These are phyloP conservation scores for Diaporthe nobilis DNA, from an alignment of 2,329 filamentous ascomycete species.

Conservation along the genomic window DNA sequence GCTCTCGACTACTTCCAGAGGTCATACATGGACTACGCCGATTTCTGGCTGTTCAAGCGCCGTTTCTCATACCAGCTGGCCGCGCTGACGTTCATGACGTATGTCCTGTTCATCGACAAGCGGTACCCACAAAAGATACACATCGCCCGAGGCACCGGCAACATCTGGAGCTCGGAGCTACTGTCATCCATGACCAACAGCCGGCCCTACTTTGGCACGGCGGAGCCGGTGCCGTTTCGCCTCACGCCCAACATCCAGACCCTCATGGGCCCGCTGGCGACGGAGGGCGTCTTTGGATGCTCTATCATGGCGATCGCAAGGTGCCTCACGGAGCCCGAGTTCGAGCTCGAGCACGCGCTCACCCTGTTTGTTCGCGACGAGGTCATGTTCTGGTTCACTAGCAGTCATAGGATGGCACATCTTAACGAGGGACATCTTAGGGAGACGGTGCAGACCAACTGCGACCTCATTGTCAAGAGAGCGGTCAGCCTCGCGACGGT, in stretches of 20 bases:
- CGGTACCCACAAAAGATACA: conserved; percentile 96
- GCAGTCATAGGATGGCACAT: conserved; percentile 73
- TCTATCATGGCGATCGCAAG: conserved; percentile 96
- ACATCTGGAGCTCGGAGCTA: conserved; percentile 96
- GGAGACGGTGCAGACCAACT: conserved; percentile 77
- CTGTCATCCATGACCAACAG: conserved; percentile 88
- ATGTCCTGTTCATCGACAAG: conserved; percentile 96
- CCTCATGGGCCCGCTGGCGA: conserved; percentile 94
- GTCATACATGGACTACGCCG: conserved; percentile 88
- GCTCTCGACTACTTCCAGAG: conserved; percentile 90
- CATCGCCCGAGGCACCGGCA: conserved; percentile 88
- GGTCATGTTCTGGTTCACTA: conserved; percentile 97
- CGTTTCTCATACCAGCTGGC: conserved; percentile 98
- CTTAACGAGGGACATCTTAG: conserved; percentile 77
- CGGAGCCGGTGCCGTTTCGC: conserved; percentile 94
- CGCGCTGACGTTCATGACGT: conserved; percentile 97
- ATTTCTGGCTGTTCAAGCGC: conserved; percentile 98
- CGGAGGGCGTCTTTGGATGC: conserved; percentile 96
- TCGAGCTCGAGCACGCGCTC: conserved; percentile 94
- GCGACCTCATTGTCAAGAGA: conserved; percentile 91
- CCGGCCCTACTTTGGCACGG: conserved; percentile 92
- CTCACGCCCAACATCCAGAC: conserved; percentile 96
- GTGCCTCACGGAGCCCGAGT: conserved; percentile 89
- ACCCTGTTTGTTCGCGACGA: conserved; percentile 97
- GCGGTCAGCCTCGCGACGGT: conserved; percentile 86